phyloP scores from a whole-genome alignment of 2,329 filamentous ascomycete genomes.

The Huntiella decipiens region DNA sequence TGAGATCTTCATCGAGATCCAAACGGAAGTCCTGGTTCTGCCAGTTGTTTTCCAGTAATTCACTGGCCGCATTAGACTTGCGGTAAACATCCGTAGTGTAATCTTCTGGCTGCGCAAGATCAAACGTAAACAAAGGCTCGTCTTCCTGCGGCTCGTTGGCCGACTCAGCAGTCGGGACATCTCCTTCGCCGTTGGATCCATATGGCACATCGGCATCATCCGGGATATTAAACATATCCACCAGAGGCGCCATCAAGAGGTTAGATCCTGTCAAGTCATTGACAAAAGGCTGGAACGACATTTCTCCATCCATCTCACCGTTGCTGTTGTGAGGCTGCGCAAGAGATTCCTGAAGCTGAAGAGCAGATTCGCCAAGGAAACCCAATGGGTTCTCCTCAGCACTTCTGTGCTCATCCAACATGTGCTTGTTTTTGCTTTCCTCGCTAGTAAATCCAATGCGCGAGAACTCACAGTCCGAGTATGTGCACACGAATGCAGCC shows the following conservation, averaged over 20 bases:
- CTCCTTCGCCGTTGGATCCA: background rate
- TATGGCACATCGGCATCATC: background rate
- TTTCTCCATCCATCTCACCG: slow-evolving; percentile 14
- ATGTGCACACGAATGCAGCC: slow-evolving; percentile 30
- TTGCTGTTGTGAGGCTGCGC: slow-evolving; percentile 18
- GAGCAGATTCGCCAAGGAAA: slow-evolving; percentile 32
- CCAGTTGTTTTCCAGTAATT: background rate
- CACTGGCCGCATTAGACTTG: background rate
- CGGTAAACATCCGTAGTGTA: slow-evolving; percentile 3
- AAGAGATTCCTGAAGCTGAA: slow-evolving; percentile 18
- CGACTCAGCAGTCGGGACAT: slow-evolving; percentile 8
- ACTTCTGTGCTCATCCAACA: slow-evolving; percentile 39
- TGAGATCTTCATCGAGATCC: background rate
- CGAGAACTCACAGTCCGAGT: slow-evolving; percentile 34
- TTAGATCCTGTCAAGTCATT: background rate
- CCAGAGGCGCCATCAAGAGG: slow-evolving; percentile 3
- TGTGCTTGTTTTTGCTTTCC: slow-evolving; percentile 32
- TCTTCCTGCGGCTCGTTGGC: slow-evolving; percentile 7
- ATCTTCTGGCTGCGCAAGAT: slow-evolving; percentile 1
- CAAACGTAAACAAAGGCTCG: background rate
- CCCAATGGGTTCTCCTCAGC: slow-evolving; percentile 35
- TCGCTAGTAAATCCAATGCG: slow-evolving; percentile 32
- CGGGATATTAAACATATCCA: slow-evolving; percentile 2
- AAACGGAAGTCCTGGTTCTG: background rate
- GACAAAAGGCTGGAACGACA: slow-evolving; percentile 6